Conservation (phyloP, 305 asterid genomes). For the Fraxinus angustifolia region DNA sequence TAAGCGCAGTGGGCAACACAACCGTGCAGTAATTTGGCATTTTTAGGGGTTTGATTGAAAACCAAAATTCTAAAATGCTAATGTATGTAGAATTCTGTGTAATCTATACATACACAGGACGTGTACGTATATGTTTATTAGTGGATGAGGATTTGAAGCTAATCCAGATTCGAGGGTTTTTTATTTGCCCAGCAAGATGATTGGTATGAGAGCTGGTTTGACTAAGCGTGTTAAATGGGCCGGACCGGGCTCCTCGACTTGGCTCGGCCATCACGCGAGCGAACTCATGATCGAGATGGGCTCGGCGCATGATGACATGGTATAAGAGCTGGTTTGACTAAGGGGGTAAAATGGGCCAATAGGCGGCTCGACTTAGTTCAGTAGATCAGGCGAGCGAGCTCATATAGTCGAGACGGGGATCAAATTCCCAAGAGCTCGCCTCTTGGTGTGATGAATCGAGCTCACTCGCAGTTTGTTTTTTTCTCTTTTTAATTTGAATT, state of each 20-base stretch:
- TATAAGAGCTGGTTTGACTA: background rate
- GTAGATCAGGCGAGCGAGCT: too few species aligned
- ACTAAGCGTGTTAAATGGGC: background rate
- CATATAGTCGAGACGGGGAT: too few species aligned
- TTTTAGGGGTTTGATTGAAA: background rate
- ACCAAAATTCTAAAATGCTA: background rate
- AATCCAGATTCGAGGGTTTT: background rate
- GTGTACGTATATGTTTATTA: background rate
- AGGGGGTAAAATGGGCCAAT: background rate
- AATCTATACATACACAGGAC: background rate
- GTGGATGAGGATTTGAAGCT: background rate
- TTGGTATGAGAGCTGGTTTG: background rate
- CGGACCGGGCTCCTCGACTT: background rate
- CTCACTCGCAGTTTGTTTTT: too few species aligned
- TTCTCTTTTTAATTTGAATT: too few species aligned
- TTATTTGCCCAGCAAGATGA: background rate
- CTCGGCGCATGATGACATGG: background rate
- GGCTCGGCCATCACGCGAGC: background rate
- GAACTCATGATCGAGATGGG: background rate
- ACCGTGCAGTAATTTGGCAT: conserved; percentile 29
- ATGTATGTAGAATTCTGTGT: conserved; percentile 2
- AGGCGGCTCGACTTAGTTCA: too few species aligned
- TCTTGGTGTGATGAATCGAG: too few species aligned
- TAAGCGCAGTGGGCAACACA: conserved; percentile 24
- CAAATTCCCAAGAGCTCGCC: too few species aligned